Conservation (phyloP, 2,329 filamentous ascomycete genomes). For the Fusarium euwallaceae region DNA sequence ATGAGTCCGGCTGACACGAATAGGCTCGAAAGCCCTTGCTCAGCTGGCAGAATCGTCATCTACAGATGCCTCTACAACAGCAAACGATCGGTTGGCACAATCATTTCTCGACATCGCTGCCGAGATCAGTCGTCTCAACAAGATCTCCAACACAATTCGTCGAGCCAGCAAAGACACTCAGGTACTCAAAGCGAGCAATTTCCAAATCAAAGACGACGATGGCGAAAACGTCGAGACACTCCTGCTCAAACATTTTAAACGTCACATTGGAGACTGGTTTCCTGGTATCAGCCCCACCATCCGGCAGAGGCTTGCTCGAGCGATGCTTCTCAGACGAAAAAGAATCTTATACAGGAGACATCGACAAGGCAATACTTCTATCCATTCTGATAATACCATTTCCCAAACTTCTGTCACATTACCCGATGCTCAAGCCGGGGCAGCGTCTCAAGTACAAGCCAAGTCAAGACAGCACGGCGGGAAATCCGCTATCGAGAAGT, state of each 20-base stretch:
- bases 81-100: background rate
- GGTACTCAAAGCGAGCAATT: constrained; percentile 11
- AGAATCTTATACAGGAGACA: constrained; percentile 20
- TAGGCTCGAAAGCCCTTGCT: background rate
- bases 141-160: constrained; percentile 26
- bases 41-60: background rate
- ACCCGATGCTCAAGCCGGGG: background rate
- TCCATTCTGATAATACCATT: background rate
- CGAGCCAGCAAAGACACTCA: constrained; percentile 26
- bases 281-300: constrained; percentile 17
- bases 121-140: constrained; percentile 11
- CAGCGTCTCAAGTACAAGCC: background rate
- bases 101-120: background rate
- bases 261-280: constrained; percentile 23
- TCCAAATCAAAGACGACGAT: constrained; percentile 22
- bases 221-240: constrained; percentile 20
- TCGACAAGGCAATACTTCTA: constrained; percentile 7
- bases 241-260: background rate
- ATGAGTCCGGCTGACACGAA: accelerated
- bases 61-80: background rate
- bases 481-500: background rate
- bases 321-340: constrained; percentile 31
- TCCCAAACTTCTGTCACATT: background rate
- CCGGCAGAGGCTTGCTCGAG: constrained; percentile 10
- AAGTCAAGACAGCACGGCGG: background rate